Evolutionary conservation across 2,329 filamentous ascomycete species (phyloP).

Genomic region (Cytospora chrysosperma): DNA sequence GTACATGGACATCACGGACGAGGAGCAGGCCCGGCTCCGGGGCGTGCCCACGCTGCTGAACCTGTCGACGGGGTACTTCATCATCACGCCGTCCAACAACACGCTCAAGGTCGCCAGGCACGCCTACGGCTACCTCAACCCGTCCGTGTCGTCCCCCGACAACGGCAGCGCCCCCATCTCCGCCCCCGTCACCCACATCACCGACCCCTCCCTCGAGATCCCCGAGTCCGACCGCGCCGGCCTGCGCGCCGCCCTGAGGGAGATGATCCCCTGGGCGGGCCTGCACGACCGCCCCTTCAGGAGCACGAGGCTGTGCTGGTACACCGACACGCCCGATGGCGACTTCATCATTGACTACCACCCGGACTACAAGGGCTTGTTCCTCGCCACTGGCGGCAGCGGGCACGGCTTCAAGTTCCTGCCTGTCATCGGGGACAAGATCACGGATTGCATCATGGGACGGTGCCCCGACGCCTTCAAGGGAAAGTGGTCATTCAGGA

Average conservation of each 20-base stretch:
- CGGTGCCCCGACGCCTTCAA: conserved; percentile 50
- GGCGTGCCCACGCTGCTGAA: conserved; percentile 72
- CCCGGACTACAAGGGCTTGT: conserved; percentile 57
- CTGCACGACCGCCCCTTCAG: conserved; percentile 60
- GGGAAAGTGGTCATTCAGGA: conserved; percentile 64
- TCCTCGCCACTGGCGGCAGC: conserved; percentile 62
- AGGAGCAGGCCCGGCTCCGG: conserved; percentile 65
- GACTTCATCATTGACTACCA: conserved; percentile 73
- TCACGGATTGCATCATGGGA: conserved; percentile 55
- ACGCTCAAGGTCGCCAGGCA: conserved; percentile 71
- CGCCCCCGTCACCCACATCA: conserved; percentile 48
- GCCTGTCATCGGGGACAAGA: conserved; percentile 62
- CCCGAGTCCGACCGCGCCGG: conserved; percentile 60
- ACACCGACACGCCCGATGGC: conserved; percentile 69
- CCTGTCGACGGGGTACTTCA: conserved; percentile 68
- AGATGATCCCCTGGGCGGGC: conserved; percentile 57
- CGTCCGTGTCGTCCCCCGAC: conserved; percentile 32
- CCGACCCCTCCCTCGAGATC: conserved; percentile 47
- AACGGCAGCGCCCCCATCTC: conserved; percentile 32
- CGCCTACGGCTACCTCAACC: conserved; percentile 65
- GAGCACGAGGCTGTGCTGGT: conserved; percentile 69
- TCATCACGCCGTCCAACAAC: conserved; percentile 64
- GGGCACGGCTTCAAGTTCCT: conserved; percentile 70
- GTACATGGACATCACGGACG: conserved; percentile 71
- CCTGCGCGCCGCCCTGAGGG: conserved; percentile 59